Evolutionary conservation across 805 yeast species (phyloP).

Genomic region (Maudiozyma serrabonitensis): DNA sequence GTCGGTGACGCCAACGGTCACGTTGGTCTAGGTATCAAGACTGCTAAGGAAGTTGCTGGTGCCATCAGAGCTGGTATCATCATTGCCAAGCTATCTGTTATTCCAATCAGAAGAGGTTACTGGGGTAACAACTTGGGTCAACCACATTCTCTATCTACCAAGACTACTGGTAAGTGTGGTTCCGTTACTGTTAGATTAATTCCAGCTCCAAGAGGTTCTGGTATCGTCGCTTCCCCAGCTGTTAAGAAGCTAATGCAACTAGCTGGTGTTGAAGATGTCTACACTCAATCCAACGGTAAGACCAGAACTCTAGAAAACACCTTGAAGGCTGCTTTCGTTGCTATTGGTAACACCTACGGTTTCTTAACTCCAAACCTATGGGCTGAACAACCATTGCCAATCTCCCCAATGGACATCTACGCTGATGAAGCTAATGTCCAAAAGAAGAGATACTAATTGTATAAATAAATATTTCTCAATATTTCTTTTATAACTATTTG

Average conservation of each 20-base stretch:
- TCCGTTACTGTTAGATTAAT: conserved; percentile 96
- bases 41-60: conserved; percentile 99
- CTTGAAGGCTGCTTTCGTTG: conserved; percentile 98
- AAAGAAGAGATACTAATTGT: conserved; percentile 65
- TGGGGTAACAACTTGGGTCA: conserved; percentile 99
- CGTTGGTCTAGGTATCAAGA: conserved; percentile 99
- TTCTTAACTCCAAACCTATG: conserved; percentile 99
- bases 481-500: neutral
- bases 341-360: conserved; percentile 99
- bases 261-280: conserved; percentile 99
- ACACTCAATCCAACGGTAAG: conserved; percentile 97
- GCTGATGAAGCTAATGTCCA: conserved; percentile 70
- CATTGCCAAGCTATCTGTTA: conserved; percentile 96
- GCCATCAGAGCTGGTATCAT: conserved; percentile 99
- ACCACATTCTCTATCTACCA: conserved; percentile 97
- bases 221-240: conserved; percentile 99
- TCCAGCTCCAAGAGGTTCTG: conserved; percentile 99
- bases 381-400: conserved; percentile 73
- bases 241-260: conserved; percentile 97
- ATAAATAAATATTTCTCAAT: conserved; percentile 3
- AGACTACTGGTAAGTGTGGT: conserved; percentile 99
- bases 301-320: conserved; percentile 99
- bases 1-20: conserved; percentile 99
- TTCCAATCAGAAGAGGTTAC: conserved; percentile 99
- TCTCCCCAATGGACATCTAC: conserved; percentile 93